Base-by-base conservation (phyloP, 2,329 filamentous ascomycete species). In the Dothistroma septosporum region DNA sequence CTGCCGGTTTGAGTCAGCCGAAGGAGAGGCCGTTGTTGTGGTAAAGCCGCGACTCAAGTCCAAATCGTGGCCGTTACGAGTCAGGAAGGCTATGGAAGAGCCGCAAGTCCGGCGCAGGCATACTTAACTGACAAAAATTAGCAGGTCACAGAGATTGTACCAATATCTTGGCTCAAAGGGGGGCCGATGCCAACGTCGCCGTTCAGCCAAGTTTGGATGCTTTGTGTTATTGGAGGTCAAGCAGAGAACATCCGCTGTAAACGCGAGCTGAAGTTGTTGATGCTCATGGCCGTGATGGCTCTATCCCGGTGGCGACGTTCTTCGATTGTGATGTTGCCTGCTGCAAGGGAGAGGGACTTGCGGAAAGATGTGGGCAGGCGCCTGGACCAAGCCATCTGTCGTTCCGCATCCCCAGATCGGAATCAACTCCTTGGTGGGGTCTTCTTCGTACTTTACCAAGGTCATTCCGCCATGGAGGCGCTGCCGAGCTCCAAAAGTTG, bases 31-130 rank as follows among this genome's bases (percentile, higher is more conserved):
- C 10, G 24, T 37, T 31, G 55, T 2, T n/a, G 12, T 44, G 41
- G n/a, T 19, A 46, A 31, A 48, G 55, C 55, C 55, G 44, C 54
- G 35, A 28, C 54, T 56, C 54, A 32, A 49, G 54, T 47, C 33
- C 33, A 37, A 37, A 9, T 28, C 33, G 14, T 37, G 10, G 14
- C 14, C 14, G 33, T 3, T 19, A n/a, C 16, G 41, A n/a, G 41
- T 12, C 16, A 4, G 16, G 35, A 16, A 11, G 35, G 11, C 9
- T 11, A 37, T 8, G 35, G 35, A 37, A 37, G 35, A 16, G 35
- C 16, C 35, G 16, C 35, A 16, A 11, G 35, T 37, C 9, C 35
- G 24, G 24, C 24, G 24, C 24, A 28, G 24, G 24, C 24, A 28
- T 28, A 28, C 3, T 28, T 6, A 6, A 28, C 6, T 6, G 24